A percentile compares a stretch with the other conserved stretches of the same genome.
These are phyloP conservation scores for Suhomyces kilbournensis DNA, from an alignment of 805 yeast genomes.

Conservation along the genomic window DNA sequence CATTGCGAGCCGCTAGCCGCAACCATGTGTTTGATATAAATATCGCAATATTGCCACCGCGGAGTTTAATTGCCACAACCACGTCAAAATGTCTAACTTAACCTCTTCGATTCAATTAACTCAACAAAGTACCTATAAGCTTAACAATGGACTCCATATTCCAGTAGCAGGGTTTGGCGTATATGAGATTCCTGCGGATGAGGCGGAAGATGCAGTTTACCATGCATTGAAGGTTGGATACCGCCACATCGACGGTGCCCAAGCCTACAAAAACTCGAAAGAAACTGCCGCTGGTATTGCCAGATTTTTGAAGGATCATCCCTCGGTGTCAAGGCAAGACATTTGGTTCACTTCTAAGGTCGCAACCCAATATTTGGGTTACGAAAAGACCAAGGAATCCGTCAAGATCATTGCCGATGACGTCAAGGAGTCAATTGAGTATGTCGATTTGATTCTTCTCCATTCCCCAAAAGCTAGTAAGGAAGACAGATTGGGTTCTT, in stretches of 20 bases:
- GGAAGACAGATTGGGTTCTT: constrained; percentile 55
- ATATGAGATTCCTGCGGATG: constrained; percentile 39
- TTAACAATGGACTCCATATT: constrained; percentile 54
- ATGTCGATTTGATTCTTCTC: constrained; percentile 40
- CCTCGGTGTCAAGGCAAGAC: constrained; percentile 27
- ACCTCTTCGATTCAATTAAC: constrained; percentile 35
- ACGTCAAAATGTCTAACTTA: constrained; percentile 30
- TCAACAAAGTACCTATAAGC: constrained; percentile 34
- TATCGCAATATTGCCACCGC: not conserved
- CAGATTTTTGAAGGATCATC: constrained; percentile 47
- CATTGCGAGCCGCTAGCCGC: not conserved
- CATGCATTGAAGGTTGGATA: constrained; percentile 64
- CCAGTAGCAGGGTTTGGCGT: constrained; percentile 61
- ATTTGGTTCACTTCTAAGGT: constrained; percentile 40
- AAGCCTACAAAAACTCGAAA: constrained; percentile 59
- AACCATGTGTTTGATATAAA: not conserved
- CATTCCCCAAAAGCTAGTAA: constrained; percentile 51
- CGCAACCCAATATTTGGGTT: constrained; percentile 29
- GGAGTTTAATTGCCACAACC: not conserved
- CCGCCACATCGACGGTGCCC: constrained; percentile 75
- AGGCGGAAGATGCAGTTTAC: constrained; percentile 45
- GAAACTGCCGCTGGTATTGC: constrained; percentile 61
- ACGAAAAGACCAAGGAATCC: constrained; percentile 31
- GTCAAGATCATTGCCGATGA: constrained; percentile 27
- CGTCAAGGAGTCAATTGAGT: constrained; percentile 30